These are phyloP conservation scores for Persicaria tinctoria DNA, from an alignment of 148 eudicot genomes.

Conservation along the genomic window DNA sequence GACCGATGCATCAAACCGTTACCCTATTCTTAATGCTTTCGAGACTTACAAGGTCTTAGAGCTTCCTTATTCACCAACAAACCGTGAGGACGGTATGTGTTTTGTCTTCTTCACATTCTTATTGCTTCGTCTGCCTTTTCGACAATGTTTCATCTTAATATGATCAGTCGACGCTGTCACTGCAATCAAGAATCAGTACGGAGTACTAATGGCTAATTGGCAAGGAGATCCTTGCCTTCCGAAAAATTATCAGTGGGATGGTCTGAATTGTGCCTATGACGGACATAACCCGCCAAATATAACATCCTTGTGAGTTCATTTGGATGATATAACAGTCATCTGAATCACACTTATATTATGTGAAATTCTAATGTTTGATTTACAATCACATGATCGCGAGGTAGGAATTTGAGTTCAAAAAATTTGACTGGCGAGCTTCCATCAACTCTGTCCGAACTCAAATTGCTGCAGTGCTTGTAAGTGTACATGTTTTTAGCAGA, in stretches of 20 bases:
- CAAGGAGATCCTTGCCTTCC: conserved; percentile 6
- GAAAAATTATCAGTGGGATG: neutral
- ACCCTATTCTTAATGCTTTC: conserved; percentile 4
- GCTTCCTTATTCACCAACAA: neutral
- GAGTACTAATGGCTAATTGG: neutral
- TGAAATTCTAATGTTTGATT: neutral
- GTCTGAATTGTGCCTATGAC: neutral
- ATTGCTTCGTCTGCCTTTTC: too few relatives aligned
- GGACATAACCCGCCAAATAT: neutral
- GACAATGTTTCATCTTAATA: neutral
- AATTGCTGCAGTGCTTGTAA: neutral
- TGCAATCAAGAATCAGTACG: neutral
- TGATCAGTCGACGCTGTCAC: neutral
- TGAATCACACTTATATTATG: neutral
- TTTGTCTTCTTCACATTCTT: neutral
- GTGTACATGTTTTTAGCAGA: neutral
- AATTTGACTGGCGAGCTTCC: neutral
- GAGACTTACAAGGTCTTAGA: neutral
- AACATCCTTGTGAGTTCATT: conserved; percentile 1
- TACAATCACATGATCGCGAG: neutral
- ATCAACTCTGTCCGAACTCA: neutral
- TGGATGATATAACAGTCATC: neutral
- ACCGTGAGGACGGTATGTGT: conserved; percentile 1
- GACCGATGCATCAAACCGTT: neutral
- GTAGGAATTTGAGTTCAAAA: neutral